These are phyloP conservation scores for Eucalyptus decipiens DNA, from an alignment of 345 rosid genomes.

Conservation along the genomic window DNA sequence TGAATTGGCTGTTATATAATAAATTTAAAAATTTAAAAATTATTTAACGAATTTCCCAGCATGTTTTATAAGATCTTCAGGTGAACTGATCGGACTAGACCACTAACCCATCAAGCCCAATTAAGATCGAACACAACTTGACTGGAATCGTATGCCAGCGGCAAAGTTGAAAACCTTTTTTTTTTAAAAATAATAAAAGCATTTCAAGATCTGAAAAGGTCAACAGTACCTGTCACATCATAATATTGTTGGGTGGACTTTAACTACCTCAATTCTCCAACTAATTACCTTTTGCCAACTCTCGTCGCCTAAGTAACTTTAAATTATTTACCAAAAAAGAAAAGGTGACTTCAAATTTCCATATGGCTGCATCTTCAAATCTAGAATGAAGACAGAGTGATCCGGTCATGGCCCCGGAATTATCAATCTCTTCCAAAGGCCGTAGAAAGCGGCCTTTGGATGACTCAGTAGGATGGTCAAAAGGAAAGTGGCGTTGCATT, in stretches of 20 bases:
- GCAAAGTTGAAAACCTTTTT: neutral
- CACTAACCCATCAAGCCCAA: neutral
- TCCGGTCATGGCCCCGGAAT: neutral
- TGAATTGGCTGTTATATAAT: accelerated
- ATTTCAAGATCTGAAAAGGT: neutral
- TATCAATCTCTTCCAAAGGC: neutral
- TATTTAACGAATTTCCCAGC: neutral
- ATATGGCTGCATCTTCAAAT: neutral
- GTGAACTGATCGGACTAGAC: neutral
- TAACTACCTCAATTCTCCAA: too few species aligned
- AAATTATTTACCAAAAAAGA: too few species aligned
- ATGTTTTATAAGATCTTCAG: neutral
- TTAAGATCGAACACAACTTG: neutral
- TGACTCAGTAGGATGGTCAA: neutral
- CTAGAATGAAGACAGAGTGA: neutral
- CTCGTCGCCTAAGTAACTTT: neutral
- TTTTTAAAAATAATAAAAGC: too few species aligned
- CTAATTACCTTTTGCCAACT: neutral
- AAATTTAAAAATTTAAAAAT: too few species aligned
- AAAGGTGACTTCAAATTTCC: neutral
- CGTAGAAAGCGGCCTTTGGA: neutral
- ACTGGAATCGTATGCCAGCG: neutral
- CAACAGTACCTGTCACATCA: neutral
- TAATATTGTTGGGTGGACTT: neutral
- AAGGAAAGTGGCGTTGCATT: neutral